Percentiles rank a stretch among this genome's conserved stretches.
These are phyloP conservation scores for Sphaerulina populicola DNA, from an alignment of 2,329 filamentous ascomycete species.

Conservation along the genomic window DNA sequence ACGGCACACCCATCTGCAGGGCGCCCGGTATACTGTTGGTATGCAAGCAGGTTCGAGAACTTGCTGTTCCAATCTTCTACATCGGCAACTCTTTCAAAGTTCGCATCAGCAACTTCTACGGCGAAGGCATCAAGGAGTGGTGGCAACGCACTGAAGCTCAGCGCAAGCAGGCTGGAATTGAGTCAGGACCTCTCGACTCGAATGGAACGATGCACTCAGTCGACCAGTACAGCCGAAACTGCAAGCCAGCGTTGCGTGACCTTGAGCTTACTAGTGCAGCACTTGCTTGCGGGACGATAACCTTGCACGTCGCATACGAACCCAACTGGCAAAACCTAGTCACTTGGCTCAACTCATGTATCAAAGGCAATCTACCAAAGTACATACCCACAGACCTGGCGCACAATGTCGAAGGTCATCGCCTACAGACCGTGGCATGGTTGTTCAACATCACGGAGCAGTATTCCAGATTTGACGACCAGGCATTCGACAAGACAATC, in stretches of 20 bases:
- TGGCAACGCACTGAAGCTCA: background rate
- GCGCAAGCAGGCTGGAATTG: background rate
- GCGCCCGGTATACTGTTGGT: background rate
- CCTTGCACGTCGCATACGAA: background rate
- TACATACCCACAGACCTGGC: background rate
- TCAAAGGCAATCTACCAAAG: background rate
- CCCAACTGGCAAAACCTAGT: constrained; percentile 3
- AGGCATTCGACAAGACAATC: background rate
- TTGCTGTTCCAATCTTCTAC: constrained; percentile 5
- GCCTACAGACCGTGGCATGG: background rate
- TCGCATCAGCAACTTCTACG: background rate
- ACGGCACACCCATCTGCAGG: background rate
- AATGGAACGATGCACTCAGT: too few species aligned
- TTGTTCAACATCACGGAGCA: background rate
- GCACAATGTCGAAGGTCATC: background rate
- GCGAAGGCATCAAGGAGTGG: background rate
- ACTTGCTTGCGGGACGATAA: background rate
- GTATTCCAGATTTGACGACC: background rate
- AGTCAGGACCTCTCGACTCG: background rate
- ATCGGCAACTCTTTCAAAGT: constrained; percentile 4
- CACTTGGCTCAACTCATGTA: background rate
- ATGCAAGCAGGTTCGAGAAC: constrained; percentile 1
- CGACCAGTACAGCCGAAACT: too few species aligned
- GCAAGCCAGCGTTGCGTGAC: background rate
- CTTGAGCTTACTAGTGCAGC: too few species aligned